These are phyloP conservation scores for Purshia tridentata DNA, from an alignment of 306 rosid species.

Conservation along the genomic window DNA sequence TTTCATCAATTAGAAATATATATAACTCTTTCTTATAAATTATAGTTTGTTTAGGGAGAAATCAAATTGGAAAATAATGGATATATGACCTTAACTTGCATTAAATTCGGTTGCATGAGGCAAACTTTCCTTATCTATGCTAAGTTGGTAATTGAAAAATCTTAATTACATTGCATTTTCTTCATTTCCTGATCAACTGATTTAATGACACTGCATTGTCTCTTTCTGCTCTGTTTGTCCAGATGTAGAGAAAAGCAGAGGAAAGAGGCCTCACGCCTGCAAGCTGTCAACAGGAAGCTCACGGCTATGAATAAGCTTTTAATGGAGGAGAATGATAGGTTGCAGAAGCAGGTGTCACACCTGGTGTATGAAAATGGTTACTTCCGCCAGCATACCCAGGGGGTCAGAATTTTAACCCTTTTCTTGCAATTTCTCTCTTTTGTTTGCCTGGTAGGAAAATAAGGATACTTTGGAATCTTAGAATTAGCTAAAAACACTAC, in stretches of 20 bases:
- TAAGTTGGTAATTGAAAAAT: background rate
- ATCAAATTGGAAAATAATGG: background rate
- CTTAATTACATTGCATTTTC: background rate
- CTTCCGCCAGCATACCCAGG: conserved; percentile 89
- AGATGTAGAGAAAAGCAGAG: conserved; percentile 99
- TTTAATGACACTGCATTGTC: conserved; percentile 13
- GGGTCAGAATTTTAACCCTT: conserved; percentile 36
- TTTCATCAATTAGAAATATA: background rate
- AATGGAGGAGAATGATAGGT: conserved; percentile 98
- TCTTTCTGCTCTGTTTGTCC: conserved; percentile 28
- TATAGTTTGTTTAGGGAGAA: conserved; percentile 3
- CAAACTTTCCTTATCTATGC: conserved; percentile 1
- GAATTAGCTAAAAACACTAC: background rate
- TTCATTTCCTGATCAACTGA: background rate
- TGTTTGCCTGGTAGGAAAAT: background rate
- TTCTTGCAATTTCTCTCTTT: background rate
- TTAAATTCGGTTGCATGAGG: background rate
- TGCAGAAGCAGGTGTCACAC: conserved; percentile 98
- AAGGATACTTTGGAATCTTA: background rate
- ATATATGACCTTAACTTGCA: too few relatives aligned
- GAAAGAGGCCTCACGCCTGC: conserved; percentile 85
- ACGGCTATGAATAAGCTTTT: conserved; percentile 96
- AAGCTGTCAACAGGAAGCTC: conserved; percentile 88
- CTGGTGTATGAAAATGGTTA: conserved; percentile 93
- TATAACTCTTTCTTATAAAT: background rate